Base-by-base conservation (phyloP, 1,284 basidiomycete species). In the Ceratorhiza oryzae-sativae region DNA sequence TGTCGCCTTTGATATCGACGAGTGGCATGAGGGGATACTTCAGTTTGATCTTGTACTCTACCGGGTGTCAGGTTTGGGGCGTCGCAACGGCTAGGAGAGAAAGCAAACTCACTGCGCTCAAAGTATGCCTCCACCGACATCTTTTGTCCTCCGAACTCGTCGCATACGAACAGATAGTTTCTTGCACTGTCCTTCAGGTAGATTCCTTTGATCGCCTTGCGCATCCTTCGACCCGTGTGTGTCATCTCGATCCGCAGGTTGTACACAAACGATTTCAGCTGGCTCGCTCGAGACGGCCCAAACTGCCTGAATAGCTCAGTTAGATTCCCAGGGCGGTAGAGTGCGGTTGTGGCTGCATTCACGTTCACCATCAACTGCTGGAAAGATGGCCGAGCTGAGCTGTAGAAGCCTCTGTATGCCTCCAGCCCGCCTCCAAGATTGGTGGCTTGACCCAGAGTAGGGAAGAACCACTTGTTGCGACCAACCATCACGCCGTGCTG, bases 361-460 rank as follows among this genome's bases (percentile, higher is more conserved):
- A 93, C 87, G 75, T 93, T 92, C 34, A 92, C 88, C 89, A 91
- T 89, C 36, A 93, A 81, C 74, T 90, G 88, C 51, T 86, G 86
- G 77, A 89, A 87, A 1, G 87, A 81, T 1, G 90, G 89, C 8
- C 91, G 86, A 49, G 91, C 89, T 5, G 90, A 92, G 1, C 89
- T 86, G 77, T 89, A 92, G 78, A 90, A 92, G 0, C 91, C 91
- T 76, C 86, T 83, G 81, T 86, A 89, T 0, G 88, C 90, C 75
- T 90, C 84, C 12, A 92, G 83, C 6, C 87, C 85, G 1, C 60
- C 55, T 12, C 63, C 68, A 9, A 76, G 67, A 25, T 30, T 20
- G 9, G 60, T 51, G 6, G 73, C 30, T n/a, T 48, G 71, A 87
- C 90, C 13, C 87, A 88, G 30, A 91, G 82, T 32, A 77, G 53